phyloP scores from a whole-genome alignment of 202 grass and related monocot species.

The Schoenoplectus tabernaemontani region DNA sequence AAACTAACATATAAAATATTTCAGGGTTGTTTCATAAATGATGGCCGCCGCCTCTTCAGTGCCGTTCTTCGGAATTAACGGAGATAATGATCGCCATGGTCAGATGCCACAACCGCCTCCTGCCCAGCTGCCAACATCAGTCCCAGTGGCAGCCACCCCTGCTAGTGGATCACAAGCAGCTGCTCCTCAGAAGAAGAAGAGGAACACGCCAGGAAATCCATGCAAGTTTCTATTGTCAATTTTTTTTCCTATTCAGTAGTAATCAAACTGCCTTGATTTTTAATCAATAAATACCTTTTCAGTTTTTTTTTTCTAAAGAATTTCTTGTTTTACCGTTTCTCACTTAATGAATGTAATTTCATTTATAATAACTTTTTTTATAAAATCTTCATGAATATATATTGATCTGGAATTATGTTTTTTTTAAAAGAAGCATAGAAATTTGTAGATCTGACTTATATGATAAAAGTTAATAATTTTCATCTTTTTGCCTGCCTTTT shows the following conservation, averaged over 20 bases:
- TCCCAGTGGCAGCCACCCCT: not conserved
- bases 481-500: not conserved
- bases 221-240: slow-evolving; percentile 39
- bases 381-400: too few species aligned
- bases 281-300: not conserved
- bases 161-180: slow-evolving; percentile 10
- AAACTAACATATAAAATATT: slow-evolving; percentile 13
- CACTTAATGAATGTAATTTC: not conserved
- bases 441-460: not conserved
- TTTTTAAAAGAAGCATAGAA: not conserved
- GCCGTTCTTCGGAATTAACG: slow-evolving; percentile 60
- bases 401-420: too few species aligned
- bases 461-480: not conserved
- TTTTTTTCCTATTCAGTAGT: not conserved
- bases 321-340: too few species aligned
- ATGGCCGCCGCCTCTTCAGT: slow-evolving; percentile 53
- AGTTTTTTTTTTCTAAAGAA: too few species aligned
- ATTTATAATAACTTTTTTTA: too few species aligned
- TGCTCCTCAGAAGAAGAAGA: slow-evolving; percentile 74
- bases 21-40: slow-evolving; percentile 8
- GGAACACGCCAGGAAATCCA: slow-evolving; percentile 92
- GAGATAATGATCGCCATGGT: slow-evolving; percentile 22
- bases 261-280: too few species aligned
- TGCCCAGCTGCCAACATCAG: slow-evolving; percentile 18
- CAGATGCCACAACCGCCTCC: slow-evolving; percentile 42